Evolutionary conservation across 257 asterid genomes (phyloP).

Genomic region (Gentiana straminea): DNA sequence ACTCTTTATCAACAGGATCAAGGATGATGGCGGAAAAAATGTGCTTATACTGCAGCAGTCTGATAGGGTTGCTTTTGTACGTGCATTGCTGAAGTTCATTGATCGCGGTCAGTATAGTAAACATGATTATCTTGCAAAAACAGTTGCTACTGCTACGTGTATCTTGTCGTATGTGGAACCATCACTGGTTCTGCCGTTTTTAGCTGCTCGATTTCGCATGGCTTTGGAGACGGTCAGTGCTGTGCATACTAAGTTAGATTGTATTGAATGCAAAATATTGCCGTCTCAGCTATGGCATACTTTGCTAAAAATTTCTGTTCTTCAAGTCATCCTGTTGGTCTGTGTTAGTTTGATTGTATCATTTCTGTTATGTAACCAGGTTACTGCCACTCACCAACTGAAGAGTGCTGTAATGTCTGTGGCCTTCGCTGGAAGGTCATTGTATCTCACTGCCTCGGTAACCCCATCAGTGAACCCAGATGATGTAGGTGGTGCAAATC

Average conservation of each 20-base stretch:
- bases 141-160: constrained; percentile 91
- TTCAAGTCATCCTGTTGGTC: constrained; percentile 8
- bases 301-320: constrained; percentile 9
- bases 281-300: not conserved
- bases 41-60: constrained; percentile 46
- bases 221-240: constrained; percentile 97
- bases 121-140: constrained; percentile 79
- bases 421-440: constrained; percentile 82
- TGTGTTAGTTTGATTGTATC: constrained; percentile 5
- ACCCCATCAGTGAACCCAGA: constrained; percentile 30
- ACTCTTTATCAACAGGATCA: constrained; percentile 49
- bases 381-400: constrained; percentile 99
- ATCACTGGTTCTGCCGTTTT: constrained; percentile 82
- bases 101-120: constrained; percentile 99
- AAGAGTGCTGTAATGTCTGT: constrained; percentile 92
- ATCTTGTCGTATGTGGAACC: constrained; percentile 92
- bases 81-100: constrained; percentile 63
- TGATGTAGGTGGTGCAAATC: constrained; percentile 36
- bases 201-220: constrained; percentile 90
- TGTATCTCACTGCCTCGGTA: constrained; percentile 55
- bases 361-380: constrained; percentile 35
- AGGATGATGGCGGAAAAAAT: constrained; percentile 37
- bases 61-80: constrained; percentile 77
- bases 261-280: not conserved
- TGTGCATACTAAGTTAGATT: not conserved